Base-by-base conservation (phyloP, 768 basidiomycete species). In the Leccinum obscurum region DNA sequence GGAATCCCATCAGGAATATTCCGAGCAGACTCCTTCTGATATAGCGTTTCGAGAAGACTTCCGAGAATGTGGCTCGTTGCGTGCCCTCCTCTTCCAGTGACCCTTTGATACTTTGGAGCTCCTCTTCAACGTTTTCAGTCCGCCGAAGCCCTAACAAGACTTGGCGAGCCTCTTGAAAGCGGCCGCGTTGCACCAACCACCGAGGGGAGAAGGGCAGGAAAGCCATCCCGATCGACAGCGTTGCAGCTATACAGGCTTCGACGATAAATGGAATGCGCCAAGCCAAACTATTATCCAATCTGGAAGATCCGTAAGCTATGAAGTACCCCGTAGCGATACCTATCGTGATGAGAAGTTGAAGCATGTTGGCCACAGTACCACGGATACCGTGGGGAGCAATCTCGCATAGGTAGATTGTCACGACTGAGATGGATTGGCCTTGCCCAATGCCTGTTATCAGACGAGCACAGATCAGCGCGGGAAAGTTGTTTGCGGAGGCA, bases 361-460 rank as follows among this genome's bases (percentile, higher is more conserved):
- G 60, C 46, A 75, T 70, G 11, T 76, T 73, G 22, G 78, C 75
- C 14, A 78, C 72, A 7, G 76, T 72, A 1, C 80, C 79, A 32
- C 81, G 76, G 13, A 78, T 72, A 37, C 71, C 66, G 9, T 74
- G 66, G 2, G 80, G 79, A n/a, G 80, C 74, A 22, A 80, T 77
- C 63, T 82, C 80, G 57, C 75, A 73, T 1, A 73, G 67, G 55
- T 77, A 78, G 34, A 76, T 74, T 1, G 77, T 79, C 55, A 77
- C 72, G 7, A 78, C 74, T 2, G 77, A 77, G 48, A 80, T 70
- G 62, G 79, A 79, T 13, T 82, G 67, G 14, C 81, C 81, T 63
- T 82, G 76, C n/a, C 78, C 80, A 1, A 77, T 61, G 0, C 82
- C 83, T 2, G 80, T 77, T 51, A 83, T 67, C 20, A 79, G 75